phyloP scores from a whole-genome alignment of 495 filamentous ascomycete genomes.

The Rusavskia elegans region DNA sequence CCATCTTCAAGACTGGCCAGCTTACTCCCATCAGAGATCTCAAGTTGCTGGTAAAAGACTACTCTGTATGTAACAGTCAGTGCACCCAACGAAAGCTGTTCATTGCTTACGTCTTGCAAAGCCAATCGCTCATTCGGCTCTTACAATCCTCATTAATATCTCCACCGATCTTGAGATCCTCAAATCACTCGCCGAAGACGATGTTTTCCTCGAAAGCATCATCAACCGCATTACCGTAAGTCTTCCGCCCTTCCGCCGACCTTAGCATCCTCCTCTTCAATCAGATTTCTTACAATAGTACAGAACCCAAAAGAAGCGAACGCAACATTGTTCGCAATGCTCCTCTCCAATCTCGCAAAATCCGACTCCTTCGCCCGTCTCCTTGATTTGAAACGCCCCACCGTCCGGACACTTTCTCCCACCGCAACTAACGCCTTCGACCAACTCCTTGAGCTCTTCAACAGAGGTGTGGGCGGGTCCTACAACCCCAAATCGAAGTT shows the following conservation, averaged over 20 bases:
- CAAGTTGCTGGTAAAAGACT: constrained; percentile 75
- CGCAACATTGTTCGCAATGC: constrained; percentile 75
- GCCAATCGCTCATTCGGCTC: constrained; percentile 82
- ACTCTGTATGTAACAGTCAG: constrained; percentile 37
- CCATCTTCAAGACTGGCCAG: constrained; percentile 68
- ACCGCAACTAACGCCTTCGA: constrained; percentile 45
- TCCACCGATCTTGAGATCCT: constrained; percentile 63
- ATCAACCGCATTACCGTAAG: constrained; percentile 61
- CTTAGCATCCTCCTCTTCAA: constrained; percentile 1
- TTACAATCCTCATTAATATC: constrained; percentile 86
- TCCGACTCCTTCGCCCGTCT: constrained; percentile 53
- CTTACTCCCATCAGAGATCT: constrained; percentile 72
- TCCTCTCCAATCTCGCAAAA: constrained; percentile 83
- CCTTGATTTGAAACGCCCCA: constrained; percentile 41
- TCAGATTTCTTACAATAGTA: neutral
- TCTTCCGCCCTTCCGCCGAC: constrained; percentile 7
- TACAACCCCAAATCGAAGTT: constrained; percentile 80
- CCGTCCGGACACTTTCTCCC: constrained; percentile 41
- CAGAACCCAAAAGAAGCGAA: constrained; percentile 51
- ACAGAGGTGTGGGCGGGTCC: constrained; percentile 63
- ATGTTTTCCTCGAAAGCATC: constrained; percentile 62
- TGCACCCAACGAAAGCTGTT: neutral
- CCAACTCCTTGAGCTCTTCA: constrained; percentile 89
- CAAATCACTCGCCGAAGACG: constrained; percentile 55
- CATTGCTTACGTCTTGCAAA: constrained; percentile 17